Evolutionary conservation across 225 moss, liverwort and hornwort species (phyloP), one percentile per base, ranked within the genome.

Genomic region (Bryum argenteum): DNA sequence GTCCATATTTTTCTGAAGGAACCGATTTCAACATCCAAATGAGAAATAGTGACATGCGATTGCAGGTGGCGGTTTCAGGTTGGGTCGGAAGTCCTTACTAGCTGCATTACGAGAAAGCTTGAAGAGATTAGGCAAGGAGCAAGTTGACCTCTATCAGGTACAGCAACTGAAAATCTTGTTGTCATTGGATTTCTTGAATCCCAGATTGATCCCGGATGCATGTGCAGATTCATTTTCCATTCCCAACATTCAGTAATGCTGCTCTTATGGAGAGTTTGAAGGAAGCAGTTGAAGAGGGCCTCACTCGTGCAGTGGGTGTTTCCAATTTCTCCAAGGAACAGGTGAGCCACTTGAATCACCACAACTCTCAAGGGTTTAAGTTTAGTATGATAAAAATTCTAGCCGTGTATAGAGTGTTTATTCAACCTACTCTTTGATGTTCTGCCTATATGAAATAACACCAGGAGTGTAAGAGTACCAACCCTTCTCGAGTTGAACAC

Each of bases 221-320:
- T 61, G 58, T 58, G 65, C 86, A 96, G 96, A 96, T 96, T 69
- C 96, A 96, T 79, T 96, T 96, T 23, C 93, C 93, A 41, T 96
- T 96, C 42, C 93, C 93, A 22, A 72, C 74, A 33, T 91, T 93
- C 77, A 91, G 90, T 77, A 93, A 89, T 75, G 74, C 87, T 47
- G 90, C 90, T 14, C 85, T 96, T 55, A 91, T 96, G 96, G 96
- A 96, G 67, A 91, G 96, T 75, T 82, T 96, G 23, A 96, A 91
- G 80, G 96, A 96, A 75, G 91, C 96, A 71, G 89, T 96, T 16
- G 96, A 90, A 75, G 85, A 87, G 72, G 96, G 96, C 39, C 87
- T 96, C 37, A 93, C 91, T 24, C 85, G 83, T 65, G 84, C 93
- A 54, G 93, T 96, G 37, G 96, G 96, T 54, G 96, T 93, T 42